Base-by-base conservation (phyloP, 2,329 filamentous ascomycete species). In the Fusarium austroafricanum region DNA sequence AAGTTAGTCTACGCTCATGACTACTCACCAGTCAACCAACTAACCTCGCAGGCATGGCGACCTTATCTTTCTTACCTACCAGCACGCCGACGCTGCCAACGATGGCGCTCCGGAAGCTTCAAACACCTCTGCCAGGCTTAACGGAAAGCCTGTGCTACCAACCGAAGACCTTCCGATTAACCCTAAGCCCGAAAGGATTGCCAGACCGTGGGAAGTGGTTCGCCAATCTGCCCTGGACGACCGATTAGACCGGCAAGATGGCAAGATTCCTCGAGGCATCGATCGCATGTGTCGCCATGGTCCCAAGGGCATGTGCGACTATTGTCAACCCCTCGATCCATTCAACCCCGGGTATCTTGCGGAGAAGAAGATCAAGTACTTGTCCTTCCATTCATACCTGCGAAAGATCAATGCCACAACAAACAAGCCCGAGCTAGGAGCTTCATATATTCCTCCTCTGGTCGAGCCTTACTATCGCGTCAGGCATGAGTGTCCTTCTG, bases 281-380 rank as follows among this genome's bases (percentile, higher is more conserved):
- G 93, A 97, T 77, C 92, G 92, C 77, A 96, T 99, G 94, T 99
- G 96, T 82, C 90, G 93, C 65, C 96, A 99, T 78, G 95, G 95
- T 2, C 90, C 92, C 51, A 98, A 97, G 81, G 96, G 96, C 78
- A 99, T 99, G 96, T 99, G 96, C 80, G 96, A 99, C 81, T 96
- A 97, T 81, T 99, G 96, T 82, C 97, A 97, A 88, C 96, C 96
- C 0, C 82, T 98, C 50, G 96, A 99, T 75, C 96, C 96, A 1
- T 99, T 97, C 79, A 90, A 96, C 75, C 79, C 91, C n/a, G 89
- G 89, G 56, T 97, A 97, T 74, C 86, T 99, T 18, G 88, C 89
- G 29, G 95, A 99, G 73, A 96, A 95, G 84, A 97, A 97, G 85
- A 97, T 99, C 86, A 99, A 99, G 79, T 97, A 99, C 79, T 85